Conservation (phyloP, 2,329 filamentous ascomycete species). For the Hawksworthiomyces lignivorus region DNA sequence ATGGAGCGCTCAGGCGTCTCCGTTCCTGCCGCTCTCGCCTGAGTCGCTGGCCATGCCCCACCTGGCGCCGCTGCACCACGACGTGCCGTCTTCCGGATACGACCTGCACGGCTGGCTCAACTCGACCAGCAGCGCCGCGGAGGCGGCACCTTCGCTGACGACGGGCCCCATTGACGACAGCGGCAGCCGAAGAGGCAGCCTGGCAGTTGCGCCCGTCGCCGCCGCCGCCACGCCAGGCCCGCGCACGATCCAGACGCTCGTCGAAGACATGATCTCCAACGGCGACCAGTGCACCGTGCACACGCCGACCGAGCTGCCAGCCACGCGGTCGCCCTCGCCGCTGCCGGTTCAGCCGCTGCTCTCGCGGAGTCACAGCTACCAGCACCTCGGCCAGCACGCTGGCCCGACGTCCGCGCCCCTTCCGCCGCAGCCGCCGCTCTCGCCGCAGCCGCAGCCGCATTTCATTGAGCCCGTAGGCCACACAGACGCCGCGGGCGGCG, state of each 20-base stretch:
- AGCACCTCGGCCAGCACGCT: neutral
- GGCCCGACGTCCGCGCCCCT: neutral
- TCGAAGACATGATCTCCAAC: conserved; percentile 12
- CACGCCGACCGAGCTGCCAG: neutral
- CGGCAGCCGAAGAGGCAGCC: no score
- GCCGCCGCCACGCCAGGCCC: no score
- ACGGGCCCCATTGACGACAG: neutral
- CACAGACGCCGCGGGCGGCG: no score
- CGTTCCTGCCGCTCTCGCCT: conserved; percentile 4
- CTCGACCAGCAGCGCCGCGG: neutral
- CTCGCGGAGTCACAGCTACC: neutral
- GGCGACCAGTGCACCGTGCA: conserved; percentile 12
- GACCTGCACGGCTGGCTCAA: conserved; percentile 13
- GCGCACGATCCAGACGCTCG: conserved; percentile 5
- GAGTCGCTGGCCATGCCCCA: conserved; percentile 6
- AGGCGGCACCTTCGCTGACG: neutral
- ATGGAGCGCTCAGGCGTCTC: neutral
- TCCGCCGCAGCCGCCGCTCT: neutral
- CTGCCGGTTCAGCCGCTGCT: neutral
- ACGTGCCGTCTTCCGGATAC: conserved; percentile 10
- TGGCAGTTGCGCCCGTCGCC: neutral
- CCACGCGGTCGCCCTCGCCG: neutral
- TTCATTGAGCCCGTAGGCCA: conserved; percentile 10
- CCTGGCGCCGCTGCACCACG: conserved; percentile 5
- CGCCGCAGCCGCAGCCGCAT: neutral